Evolutionary conservation across 2,329 filamentous ascomycete genomes (phyloP).

Genomic region (Exophiala calicioides): DNA sequence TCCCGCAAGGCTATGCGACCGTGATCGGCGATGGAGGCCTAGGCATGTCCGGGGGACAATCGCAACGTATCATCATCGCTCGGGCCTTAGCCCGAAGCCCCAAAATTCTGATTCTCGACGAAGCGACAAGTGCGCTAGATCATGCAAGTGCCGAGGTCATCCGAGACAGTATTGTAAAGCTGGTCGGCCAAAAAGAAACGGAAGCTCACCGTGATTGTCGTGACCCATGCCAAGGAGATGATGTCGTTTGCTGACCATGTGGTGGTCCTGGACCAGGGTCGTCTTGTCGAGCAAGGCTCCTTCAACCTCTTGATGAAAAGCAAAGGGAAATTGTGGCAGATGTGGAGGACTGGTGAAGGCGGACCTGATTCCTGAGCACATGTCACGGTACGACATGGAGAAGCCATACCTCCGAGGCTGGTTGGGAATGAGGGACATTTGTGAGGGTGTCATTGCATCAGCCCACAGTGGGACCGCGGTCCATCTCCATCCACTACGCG

Average conservation of each 20-base stretch:
- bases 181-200: constrained; percentile 33
- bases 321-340: constrained; percentile 41
- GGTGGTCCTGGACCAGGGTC: constrained; percentile 69
- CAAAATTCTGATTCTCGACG: constrained; percentile 75
- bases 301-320: constrained; percentile 61
- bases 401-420: too few relatives aligned
- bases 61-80: constrained; percentile 78
- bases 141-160: constrained; percentile 65
- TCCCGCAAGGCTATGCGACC: constrained; percentile 72
- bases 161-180: constrained; percentile 57
- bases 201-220: constrained; percentile 70
- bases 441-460: too few relatives aligned
- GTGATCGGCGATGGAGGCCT: constrained; percentile 69
- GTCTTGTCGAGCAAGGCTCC: constrained; percentile 66
- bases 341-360: constrained; percentile 38
- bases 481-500: too few relatives aligned
- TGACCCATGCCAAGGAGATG: constrained; percentile 83
- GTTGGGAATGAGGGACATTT: too few relatives aligned
- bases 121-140: constrained; percentile 82
- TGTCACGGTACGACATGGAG: too few relatives aligned
- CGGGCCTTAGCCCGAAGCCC: constrained; percentile 73
- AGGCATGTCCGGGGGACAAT: constrained; percentile 75
- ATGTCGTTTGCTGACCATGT: constrained; percentile 77
- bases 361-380: background rate
- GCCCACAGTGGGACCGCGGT: too few relatives aligned